phyloP scores from a whole-genome alignment of 192 early-diverging fungal genomes.

The Umbelopsis ramanniana region DNA sequence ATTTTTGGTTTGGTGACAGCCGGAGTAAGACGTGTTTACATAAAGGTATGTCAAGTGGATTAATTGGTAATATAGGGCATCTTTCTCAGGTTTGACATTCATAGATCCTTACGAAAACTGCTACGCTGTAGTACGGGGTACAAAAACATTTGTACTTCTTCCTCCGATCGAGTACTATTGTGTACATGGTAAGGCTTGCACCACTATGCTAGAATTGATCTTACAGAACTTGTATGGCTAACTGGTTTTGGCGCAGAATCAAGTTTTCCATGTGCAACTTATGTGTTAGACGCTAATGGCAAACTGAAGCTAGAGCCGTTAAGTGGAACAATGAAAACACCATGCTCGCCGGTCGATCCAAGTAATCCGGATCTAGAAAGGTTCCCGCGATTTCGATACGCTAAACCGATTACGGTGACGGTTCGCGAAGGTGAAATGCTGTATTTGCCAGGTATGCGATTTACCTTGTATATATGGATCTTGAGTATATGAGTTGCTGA shows the following conservation, averaged over 20 bases:
- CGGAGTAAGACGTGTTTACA: constrained; percentile 51
- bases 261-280: constrained; percentile 26
- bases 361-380: constrained; percentile 40
- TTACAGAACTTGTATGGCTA: not conserved
- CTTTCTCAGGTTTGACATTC: not conserved
- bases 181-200: constrained; percentile 47
- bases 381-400: constrained; percentile 47
- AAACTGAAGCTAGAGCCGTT: constrained; percentile 35
- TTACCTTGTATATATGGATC: not conserved
- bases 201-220: not conserved
- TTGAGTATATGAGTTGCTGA: not conserved
- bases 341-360: constrained; percentile 54
- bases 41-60: constrained; percentile 34
- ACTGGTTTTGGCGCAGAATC: constrained; percentile 3
- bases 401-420: constrained; percentile 45
- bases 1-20: constrained; percentile 58
- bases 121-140: constrained; percentile 53
- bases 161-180: constrained; percentile 55
- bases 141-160: constrained; percentile 52
- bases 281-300: constrained; percentile 15
- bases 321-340: constrained; percentile 35
- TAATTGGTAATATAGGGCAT: not conserved
- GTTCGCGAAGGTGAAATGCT: constrained; percentile 55
- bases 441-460: constrained; percentile 52
- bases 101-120: constrained; percentile 58